Base-by-base conservation (phyloP, 1,139 yeast species). In the Sugiyamaella japonica region DNA sequence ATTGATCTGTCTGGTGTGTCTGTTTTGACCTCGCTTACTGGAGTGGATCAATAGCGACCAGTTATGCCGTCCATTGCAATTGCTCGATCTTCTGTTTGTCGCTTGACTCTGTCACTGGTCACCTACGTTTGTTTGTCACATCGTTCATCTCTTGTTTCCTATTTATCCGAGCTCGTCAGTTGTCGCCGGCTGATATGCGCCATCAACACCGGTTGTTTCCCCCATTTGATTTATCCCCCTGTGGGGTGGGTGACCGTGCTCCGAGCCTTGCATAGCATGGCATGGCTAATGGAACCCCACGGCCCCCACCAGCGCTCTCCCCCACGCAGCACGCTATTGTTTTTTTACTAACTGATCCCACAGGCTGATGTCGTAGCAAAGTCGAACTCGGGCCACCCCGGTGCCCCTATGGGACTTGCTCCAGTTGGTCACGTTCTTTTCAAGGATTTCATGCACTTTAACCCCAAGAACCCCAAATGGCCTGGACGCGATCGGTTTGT, bases 361-460 rank as follows among this genome's bases (percentile, higher is more conserved):
- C n/a, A 48, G 52, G 52, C 87, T 57, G 99, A 93, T 74, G 85
- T 88, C 63, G 95, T 89, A 60, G 80, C 85, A 59, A 82, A 84
- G 73, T 96, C 98, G 68, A 88, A 93, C 76, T 86, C 97, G 59
- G 99, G 99, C 66, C 99, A 93, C 78, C 99, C 99, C 55, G 99
- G 99, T 81, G 97, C 99, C 55, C 99, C 99, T 67, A 84, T 93
- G 83, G 99, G 98, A 62, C 78, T 93, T 74, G 98, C 99, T 29
- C 97, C 96, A 53, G 81, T 91, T 59, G 87, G 89, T 56, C 90
- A 85, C 70, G 78, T 81, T 54, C 69, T 86, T 62, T 93, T 86
- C 84, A 80, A 84, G 72, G 81, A 85, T 70, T 71, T 69, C 62
- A 81, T 91, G 88, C 85, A 77, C 68, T 84, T 89, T 77, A 89